These are phyloP conservation scores for Pseudognaphalium luteoalbum DNA, from an alignment of 129 eudicot species.

Conservation along the genomic window DNA sequence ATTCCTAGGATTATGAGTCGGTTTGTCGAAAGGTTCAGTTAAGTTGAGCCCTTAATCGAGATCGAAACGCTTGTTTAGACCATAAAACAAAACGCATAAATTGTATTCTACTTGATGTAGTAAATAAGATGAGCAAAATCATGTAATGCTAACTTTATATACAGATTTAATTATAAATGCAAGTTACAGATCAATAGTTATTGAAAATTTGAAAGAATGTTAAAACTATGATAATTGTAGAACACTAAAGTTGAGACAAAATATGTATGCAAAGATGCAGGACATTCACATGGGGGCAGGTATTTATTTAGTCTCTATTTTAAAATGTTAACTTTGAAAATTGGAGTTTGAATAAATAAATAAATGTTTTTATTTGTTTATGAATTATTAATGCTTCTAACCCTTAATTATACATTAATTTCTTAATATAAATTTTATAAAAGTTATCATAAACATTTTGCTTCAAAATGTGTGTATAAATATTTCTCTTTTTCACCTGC, in stretches of 20 bases:
- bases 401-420: too few species aligned
- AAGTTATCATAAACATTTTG: too few species aligned
- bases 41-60: not conserved
- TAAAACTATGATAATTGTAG: not conserved
- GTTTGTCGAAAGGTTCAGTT: slow-evolving; percentile 17
- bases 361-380: too few species aligned
- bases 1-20: slow-evolving; percentile 11
- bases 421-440: too few species aligned
- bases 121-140: not conserved
- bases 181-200: not conserved
- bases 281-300: slow-evolving; percentile 18
- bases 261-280: slow-evolving; percentile 16
- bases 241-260: slow-evolving; percentile 20
- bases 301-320: not conserved
- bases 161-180: not conserved
- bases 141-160: not conserved
- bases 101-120: not conserved
- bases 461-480: too few species aligned
- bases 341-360: not conserved
- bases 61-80: not conserved
- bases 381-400: too few species aligned
- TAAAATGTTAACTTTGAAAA: not conserved
- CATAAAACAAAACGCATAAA: too few species aligned
- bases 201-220: not conserved
- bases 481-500: too few species aligned